phyloP scores from a whole-genome alignment of 1,139 yeast species.

The Hanseniaspora gamundiae region DNA sequence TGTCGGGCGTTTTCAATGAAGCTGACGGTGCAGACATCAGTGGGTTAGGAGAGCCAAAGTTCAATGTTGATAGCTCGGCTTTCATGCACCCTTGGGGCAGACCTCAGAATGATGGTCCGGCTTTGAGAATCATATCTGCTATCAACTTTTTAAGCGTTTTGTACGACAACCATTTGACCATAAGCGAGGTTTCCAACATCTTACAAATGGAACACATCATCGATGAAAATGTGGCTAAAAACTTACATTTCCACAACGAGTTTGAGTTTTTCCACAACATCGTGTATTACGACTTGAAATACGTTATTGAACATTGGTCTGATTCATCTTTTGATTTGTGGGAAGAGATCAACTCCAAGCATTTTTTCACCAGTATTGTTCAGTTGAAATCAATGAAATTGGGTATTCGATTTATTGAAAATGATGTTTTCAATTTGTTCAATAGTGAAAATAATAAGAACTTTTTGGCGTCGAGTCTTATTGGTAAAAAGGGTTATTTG shows the following conservation, averaged over 20 bases:
- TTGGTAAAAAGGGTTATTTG: no score
- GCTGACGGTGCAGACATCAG: constrained; percentile 25
- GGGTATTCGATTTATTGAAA: constrained; percentile 31
- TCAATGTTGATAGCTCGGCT: constrained; percentile 48
- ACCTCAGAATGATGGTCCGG: constrained; percentile 95
- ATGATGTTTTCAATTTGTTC: not conserved
- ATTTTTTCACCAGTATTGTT: constrained; percentile 66
- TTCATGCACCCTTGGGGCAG: constrained; percentile 75
- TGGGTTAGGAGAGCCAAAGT: constrained; percentile 88
- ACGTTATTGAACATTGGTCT: constrained; percentile 53
- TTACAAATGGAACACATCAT: constrained; percentile 11
- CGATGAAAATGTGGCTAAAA: not conserved
- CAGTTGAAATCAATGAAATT: constrained; percentile 58
- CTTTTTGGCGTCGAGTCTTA: no score
- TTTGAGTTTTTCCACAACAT: constrained; percentile 36
- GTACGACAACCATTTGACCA: constrained; percentile 22
- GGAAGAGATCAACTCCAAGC: constrained; percentile 75
- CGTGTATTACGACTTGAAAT: constrained; percentile 60
- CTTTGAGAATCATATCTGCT: constrained; percentile 59
- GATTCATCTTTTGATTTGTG: constrained; percentile 70
- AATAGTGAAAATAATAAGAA: constrained; percentile 6
- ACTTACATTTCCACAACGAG: constrained; percentile 12
- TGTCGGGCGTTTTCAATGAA: constrained; percentile 45
- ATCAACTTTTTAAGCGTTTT: constrained; percentile 41
- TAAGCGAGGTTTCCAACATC: constrained; percentile 18